phyloP scores from a whole-genome alignment of 345 rosid genomes.

The Ricinus communis region DNA sequence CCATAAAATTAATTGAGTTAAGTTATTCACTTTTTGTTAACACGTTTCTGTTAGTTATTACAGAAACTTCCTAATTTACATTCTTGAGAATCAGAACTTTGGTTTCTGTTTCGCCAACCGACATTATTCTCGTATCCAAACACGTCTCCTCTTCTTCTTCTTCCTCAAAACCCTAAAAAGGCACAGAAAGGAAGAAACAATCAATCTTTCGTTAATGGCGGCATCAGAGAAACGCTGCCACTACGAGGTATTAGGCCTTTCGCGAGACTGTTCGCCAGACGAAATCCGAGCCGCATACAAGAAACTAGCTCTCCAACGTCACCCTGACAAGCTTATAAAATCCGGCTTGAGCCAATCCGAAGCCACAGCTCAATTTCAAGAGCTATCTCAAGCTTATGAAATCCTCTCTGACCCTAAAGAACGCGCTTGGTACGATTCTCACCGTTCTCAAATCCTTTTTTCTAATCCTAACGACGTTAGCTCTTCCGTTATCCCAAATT shows the following conservation, averaged over 20 bases:
- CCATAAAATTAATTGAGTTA: no score
- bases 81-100: neutral
- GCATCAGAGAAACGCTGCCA: constrained; percentile 81
- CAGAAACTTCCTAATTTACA: no score
- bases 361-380: constrained; percentile 93
- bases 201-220: constrained; percentile 41
- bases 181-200: neutral
- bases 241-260: constrained; percentile 75
- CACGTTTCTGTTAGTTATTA: no score
- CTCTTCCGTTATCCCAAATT: constrained; percentile 53
- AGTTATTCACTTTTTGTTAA: no score
- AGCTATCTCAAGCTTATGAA: constrained; percentile 81
- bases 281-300: constrained; percentile 81
- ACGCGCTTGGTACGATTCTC: constrained; percentile 93
- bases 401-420: constrained; percentile 87
- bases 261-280: constrained; percentile 59
- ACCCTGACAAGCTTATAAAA: constrained; percentile 92
- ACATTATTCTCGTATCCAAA: constrained; percentile 7
- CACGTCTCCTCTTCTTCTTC: neutral
- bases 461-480: constrained; percentile 49
- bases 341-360: constrained; percentile 71
- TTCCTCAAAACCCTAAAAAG: constrained; percentile 1
- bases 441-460: constrained; percentile 91
- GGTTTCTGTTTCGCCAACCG: neutral
- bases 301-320: constrained; percentile 86